Evolutionary conservation across 768 basidiomycete genomes (phyloP), one percentile per base, ranked within the genome.

Genomic region (Cystobasidiopsis lactophilus): DNA sequence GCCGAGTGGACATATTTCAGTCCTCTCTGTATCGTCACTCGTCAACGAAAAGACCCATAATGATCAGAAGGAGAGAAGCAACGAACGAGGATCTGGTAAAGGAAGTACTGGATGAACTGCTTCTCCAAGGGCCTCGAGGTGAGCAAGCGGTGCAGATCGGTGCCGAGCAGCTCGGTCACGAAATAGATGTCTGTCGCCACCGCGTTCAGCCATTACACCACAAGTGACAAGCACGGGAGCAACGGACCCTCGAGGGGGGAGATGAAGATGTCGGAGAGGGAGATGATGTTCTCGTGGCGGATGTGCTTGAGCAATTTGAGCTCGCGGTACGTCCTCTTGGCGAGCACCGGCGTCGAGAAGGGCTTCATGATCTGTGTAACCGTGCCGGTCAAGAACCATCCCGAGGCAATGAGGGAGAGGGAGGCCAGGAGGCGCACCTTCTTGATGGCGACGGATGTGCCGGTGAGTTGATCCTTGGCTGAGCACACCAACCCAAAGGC

Each of bases 1-100:
- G 93, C 91, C 24, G 93, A 96, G 69, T 98, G 93, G 18, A 96
- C 93, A 65, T 96, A 96, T 78, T 96, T 98, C 46, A 98, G 74
- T 51, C 93, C 93, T 38, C 93, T 85, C 85, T 89, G 60, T 5
- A 14, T 29, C 3, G 39, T 26, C 24, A 21, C 11, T 16, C 38
- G 44, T 16, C 39, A 46, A 37, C 24, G 40, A 54, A 23, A 26
- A 37, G 37, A 46, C 29, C 0, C n/a, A n/a, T n/a, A n/a, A n/a
- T n/a, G n/a, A n/a, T n/a, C n/a, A n/a, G 14, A 26, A 14, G 29
- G 37, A 33, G 29, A 9, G 5, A 4, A 18, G 24, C 18, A 29
- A 51, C 80, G 52, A 53, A 88, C 88, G 54, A 98, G 74, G 58
- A 98, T 98, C 68, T 98, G 93, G 70, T 98, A 98, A 26, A 98